Percentiles rank a stretch among this genome's conserved stretches.
Evolutionary conservation across 2,329 filamentous ascomycete species (phyloP).

Genomic region (Cryoendolithus antarcticus): DNA sequence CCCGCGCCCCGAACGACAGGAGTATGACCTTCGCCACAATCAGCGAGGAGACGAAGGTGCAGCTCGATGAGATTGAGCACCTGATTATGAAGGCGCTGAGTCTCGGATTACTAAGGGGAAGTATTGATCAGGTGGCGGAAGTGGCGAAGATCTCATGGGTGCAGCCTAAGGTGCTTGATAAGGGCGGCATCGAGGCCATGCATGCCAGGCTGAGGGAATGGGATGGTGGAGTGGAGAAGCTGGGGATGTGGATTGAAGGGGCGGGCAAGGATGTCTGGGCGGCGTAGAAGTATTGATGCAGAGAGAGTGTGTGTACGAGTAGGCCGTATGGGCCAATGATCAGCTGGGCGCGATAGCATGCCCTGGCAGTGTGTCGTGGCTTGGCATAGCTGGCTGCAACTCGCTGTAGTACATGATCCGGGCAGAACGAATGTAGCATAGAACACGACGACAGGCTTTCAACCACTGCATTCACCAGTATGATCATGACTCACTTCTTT

Average conservation of each 20-base stretch:
- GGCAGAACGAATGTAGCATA: too few species aligned
- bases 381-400: too few species aligned
- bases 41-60: slow-evolving; percentile 81
- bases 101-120: slow-evolving; percentile 75
- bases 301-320: not conserved
- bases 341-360: not conserved
- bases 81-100: slow-evolving; percentile 98
- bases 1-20: slow-evolving; percentile 85
- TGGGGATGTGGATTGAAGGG: slow-evolving; percentile 93
- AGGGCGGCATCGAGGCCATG: slow-evolving; percentile 92
- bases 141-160: slow-evolving; percentile 97
- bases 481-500: too few species aligned
- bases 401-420: too few species aligned
- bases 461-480: too few species aligned
- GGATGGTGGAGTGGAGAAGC: slow-evolving; percentile 89
- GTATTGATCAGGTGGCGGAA: slow-evolving; percentile 91
- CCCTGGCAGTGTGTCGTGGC: too few species aligned
- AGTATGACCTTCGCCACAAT: slow-evolving; percentile 88
- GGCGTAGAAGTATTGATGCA: slow-evolving; percentile 36
- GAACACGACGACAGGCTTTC: too few species aligned
- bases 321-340: not conserved
- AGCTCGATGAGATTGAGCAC: slow-evolving; percentile 86
- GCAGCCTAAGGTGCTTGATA: slow-evolving; percentile 93
- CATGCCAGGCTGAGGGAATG: slow-evolving; percentile 76
- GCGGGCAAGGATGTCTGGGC: slow-evolving; percentile 95